Percentiles rank a stretch among this genome's conserved stretches.
These are phyloP conservation scores for Wickerhamomyces subpelliculosus DNA, from an alignment of 805 yeast genomes.

Conservation along the genomic window DNA sequence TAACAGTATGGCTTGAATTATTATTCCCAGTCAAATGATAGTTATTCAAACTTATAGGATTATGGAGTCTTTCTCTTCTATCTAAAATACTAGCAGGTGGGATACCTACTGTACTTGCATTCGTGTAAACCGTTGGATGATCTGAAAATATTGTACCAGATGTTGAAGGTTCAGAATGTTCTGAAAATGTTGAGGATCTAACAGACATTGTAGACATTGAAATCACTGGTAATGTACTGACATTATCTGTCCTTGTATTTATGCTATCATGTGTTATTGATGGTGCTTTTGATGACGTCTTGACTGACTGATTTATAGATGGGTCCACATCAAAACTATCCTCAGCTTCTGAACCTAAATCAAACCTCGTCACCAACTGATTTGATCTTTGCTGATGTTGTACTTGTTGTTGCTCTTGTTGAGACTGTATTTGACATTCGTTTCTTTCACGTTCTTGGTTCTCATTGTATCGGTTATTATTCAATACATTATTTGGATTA, in stretches of 20 bases:
- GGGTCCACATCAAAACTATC: background rate
- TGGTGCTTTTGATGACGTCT: background rate
- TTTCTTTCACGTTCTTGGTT: too few species aligned
- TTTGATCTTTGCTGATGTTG: background rate
- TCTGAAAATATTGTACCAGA: constrained; percentile 28
- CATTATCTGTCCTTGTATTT: constrained; percentile 15
- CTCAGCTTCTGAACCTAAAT: background rate
- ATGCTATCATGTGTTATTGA: constrained; percentile 10
- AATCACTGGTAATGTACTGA: constrained; percentile 26
- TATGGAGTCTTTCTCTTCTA: constrained; percentile 18
- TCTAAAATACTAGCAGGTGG: constrained; percentile 71
- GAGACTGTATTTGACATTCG: background rate
- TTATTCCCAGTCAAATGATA: constrained; percentile 10
- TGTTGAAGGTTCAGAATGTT: constrained; percentile 28
- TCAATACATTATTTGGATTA: too few species aligned
- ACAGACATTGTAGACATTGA: constrained; percentile 28
- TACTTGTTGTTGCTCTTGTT: background rate
- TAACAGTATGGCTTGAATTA: constrained; percentile 15
- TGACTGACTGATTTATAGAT: background rate
- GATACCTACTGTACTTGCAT: constrained; percentile 61
- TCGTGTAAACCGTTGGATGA: constrained; percentile 40
- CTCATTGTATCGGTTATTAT: too few species aligned
- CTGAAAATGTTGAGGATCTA: constrained; percentile 31
- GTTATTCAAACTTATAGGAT: constrained; percentile 15
- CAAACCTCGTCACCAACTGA: background rate